phyloP scores from a whole-genome alignment of 331 rosid species.

The Acacia concinna region DNA sequence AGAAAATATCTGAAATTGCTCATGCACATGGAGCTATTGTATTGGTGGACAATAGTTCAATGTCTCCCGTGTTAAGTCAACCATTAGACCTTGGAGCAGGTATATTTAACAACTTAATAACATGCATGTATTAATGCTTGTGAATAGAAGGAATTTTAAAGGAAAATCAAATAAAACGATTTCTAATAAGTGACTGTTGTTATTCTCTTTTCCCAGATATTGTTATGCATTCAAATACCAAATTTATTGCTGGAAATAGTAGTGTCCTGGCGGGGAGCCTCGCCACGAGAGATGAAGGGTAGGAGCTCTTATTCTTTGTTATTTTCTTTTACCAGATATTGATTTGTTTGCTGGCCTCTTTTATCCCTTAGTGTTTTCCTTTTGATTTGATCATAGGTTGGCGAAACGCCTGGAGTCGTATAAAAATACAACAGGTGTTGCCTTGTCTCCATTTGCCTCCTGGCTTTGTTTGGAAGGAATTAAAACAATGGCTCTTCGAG shows the following conservation, averaged over 20 bases:
- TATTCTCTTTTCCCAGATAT: slow-evolving; percentile 53
- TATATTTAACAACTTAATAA: neutral
- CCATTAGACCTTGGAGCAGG: too few relatives aligned
- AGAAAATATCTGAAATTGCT: too few relatives aligned
- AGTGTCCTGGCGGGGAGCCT: slow-evolving; percentile 95
- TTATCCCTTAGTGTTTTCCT: too few relatives aligned
- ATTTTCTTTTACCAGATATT: neutral
- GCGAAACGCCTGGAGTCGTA: slow-evolving; percentile 75
- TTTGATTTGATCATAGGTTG: slow-evolving; percentile 52
- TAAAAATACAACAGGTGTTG: slow-evolving; percentile 86
- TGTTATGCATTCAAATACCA: slow-evolving; percentile 62
- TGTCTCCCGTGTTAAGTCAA: too few relatives aligned
- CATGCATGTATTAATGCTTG: neutral
- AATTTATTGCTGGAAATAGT: slow-evolving; percentile 69
- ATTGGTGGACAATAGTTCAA: too few relatives aligned
- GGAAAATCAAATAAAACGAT: too few relatives aligned
- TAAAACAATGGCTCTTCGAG: slow-evolving; percentile 85
- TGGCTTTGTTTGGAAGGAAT: slow-evolving; percentile 88
- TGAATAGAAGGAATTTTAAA: too few relatives aligned
- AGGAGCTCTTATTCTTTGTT: slow-evolving; percentile 21
- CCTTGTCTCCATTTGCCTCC: slow-evolving; percentile 87
- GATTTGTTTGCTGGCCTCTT: neutral
- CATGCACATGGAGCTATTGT: too few relatives aligned
- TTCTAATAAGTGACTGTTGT: neutral
- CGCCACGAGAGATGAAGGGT: slow-evolving; percentile 76